Base-by-base conservation (phyloP, 2,329 filamentous ascomycete species). In the Coleophoma cylindrospora region DNA sequence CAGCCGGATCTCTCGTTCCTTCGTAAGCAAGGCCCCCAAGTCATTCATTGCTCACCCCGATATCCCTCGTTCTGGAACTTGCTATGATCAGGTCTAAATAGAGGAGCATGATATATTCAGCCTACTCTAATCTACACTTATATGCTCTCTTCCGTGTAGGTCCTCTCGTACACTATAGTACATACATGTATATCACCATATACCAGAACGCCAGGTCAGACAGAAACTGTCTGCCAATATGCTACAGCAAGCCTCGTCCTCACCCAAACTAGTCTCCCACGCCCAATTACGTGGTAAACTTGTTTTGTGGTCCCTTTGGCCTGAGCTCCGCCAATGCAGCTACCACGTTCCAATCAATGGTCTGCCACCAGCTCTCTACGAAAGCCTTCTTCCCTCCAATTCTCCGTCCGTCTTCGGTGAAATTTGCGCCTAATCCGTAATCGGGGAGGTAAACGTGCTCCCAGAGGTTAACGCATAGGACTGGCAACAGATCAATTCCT, bases 381-480 rank as follows among this genome's bases (percentile, higher is more conserved):
- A 82, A 99, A 47, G 74, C 70, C 48, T 76, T 74, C 81, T 96
- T 99, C 45, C 89, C 90, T 41, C 74, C 76, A 50, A 84, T 68
- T 27, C 27, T 27, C 27, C 9, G 27, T 27, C 27, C 27, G 7
- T 27, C 27, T 27, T 27, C 27, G 9, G 27, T 27, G 5, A 86
- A 86, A 38, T 67, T 67, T 2, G 51, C 49, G 10, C 75, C 75
- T 32, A 83, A 65, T 47, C 81, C 81, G 69, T 88, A 96, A 68
- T 97, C 91, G 49, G 81, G 79, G 67, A 97, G 72, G 82, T 88
- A 99, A 9, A 87, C 85, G 70, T 97, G 94, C 74, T 97, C 86
- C 94, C 94, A 99, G 5, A 91, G 96, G 72, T 91, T 97, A 52
- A 97, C 79, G 66, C 92, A 96, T 61, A 99, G 74, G 53, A 97